Conservation (phyloP, 116 monocot genomes). For the Cymodocea nodosa region DNA sequence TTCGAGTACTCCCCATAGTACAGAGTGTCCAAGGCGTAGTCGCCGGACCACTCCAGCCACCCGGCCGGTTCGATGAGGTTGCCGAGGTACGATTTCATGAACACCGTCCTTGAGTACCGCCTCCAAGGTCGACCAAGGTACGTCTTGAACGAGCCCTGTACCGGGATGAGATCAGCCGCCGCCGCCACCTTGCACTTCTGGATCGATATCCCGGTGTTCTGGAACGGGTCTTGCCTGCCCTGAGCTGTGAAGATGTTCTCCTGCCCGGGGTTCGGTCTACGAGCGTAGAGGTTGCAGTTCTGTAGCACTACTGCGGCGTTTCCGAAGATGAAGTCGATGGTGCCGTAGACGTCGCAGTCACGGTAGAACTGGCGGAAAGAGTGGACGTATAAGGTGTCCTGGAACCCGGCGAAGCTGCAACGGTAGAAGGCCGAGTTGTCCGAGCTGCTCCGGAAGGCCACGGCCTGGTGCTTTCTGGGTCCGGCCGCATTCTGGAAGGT, state of each 20-base stretch:
- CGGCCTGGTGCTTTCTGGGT: conserved; percentile 20
- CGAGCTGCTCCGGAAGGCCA: conserved; percentile 18
- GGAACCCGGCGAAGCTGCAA: conserved; percentile 25
- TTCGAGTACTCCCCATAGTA: conserved; percentile 29
- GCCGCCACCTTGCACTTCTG: conserved; percentile 23
- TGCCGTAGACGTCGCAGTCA: conserved; percentile 26
- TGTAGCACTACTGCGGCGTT: conserved; percentile 22
- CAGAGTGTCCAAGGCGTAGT: conserved; percentile 23
- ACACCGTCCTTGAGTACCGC: conserved; percentile 23
- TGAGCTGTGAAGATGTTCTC: conserved; percentile 30
- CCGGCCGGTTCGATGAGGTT: conserved; percentile 24
- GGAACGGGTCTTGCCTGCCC: conserved; percentile 17
- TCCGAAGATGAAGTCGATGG: conserved; percentile 32
- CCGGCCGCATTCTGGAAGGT: conserved; percentile 26
- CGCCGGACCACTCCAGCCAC: conserved; percentile 25
- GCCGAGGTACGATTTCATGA: conserved; percentile 14
- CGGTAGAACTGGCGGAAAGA: conserved; percentile 27
- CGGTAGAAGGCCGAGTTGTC: conserved; percentile 25
- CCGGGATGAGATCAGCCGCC: conserved; percentile 20
- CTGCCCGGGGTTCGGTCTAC: conserved; percentile 14
- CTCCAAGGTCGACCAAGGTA: conserved; percentile 30
- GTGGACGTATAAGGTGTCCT: conserved; percentile 37
- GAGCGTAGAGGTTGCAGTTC: conserved; percentile 25
- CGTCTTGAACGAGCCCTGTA: conserved; percentile 6
- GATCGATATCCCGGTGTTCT: conserved; percentile 27